Conservation (phyloP, 148 eudicot genomes). For the Amaranthus cruentus region DNA sequence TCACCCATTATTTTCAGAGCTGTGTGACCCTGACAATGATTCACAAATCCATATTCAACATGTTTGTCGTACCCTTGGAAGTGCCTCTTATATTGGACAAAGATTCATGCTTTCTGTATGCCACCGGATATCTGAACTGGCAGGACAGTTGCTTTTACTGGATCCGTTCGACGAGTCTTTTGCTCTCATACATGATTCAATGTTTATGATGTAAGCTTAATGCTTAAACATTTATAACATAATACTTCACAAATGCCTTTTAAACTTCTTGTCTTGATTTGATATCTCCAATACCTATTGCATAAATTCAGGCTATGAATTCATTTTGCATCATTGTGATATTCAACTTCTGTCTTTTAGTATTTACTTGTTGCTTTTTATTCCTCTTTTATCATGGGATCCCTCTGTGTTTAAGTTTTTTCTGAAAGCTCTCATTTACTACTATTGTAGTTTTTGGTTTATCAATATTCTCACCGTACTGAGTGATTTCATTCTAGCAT, state of each 20-base stretch:
- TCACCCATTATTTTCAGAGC: constrained; percentile 31
- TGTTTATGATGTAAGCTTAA: constrained; percentile 69
- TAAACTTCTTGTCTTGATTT: neutral
- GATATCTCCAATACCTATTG: neutral
- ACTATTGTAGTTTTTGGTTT: neutral
- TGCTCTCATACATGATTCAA: constrained; percentile 50
- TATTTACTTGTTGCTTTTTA: neutral
- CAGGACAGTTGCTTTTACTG: constrained; percentile 65
- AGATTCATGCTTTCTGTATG: constrained; percentile 62
- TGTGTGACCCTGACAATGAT: constrained; percentile 34
- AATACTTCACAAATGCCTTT: neutral
- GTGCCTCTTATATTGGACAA: constrained; percentile 62
- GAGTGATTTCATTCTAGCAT: neutral
- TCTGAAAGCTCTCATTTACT: constrained; percentile 7
- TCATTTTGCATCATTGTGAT: neutral
- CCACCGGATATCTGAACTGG: constrained; percentile 59
- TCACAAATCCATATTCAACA: constrained; percentile 58
- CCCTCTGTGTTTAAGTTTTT: neutral
- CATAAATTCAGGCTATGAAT: neutral
- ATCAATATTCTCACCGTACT: neutral
- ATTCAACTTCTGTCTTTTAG: neutral
- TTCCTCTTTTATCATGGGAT: neutral
- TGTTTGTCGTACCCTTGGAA: constrained; percentile 68
- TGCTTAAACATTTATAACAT: neutral
- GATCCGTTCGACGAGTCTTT: constrained; percentile 88